Conservation (phyloP, 148 eudicot genomes). For the Simmondsia chinensis region DNA sequence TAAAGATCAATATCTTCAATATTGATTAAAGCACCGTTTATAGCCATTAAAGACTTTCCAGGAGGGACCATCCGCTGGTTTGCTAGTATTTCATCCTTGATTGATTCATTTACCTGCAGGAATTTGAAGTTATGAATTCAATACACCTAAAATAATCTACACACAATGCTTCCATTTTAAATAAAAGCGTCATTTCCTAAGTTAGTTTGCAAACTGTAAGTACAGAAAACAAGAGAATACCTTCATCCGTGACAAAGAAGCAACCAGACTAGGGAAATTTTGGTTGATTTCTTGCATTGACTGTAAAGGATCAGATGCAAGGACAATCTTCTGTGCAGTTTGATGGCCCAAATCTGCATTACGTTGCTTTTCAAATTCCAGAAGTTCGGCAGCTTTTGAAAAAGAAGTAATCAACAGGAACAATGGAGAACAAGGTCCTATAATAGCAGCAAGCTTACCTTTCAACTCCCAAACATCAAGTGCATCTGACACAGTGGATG, state of each 20-base stretch:
- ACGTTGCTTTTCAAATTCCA: no score
- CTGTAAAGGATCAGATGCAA: slow-evolving; percentile 91
- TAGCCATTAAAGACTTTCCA: slow-evolving; percentile 93
- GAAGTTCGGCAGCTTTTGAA: no score
- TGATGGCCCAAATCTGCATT: slow-evolving; percentile 92
- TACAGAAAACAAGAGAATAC: slow-evolving; percentile 19
- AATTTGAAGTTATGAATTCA: slow-evolving; percentile 7
- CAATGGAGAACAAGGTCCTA: background rate
- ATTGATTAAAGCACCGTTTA: slow-evolving; percentile 86
- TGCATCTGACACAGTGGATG: slow-evolving; percentile 87
- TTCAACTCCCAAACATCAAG: slow-evolving; percentile 98
- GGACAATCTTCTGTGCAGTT: slow-evolving; percentile 96
- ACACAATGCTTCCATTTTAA: no score
- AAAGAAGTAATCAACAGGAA: background rate
- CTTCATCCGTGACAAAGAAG: slow-evolving; percentile 96
- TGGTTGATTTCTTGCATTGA: slow-evolving; percentile 97
- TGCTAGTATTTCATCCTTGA: slow-evolving; percentile 92
- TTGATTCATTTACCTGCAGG: slow-evolving; percentile 83
- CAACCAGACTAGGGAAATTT: slow-evolving; percentile 93
- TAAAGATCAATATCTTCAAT: slow-evolving; percentile 93
- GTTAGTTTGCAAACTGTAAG: background rate
- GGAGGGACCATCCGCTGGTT: slow-evolving; percentile 99
- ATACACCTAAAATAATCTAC: no score
- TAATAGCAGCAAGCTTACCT: slow-evolving; percentile 43
- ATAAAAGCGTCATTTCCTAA: no score